Percentiles rank a stretch among this genome's conserved stretches.
Evolutionary conservation across 352 stramenopile genomes (phyloP).

Genomic region (Globisporangium middletonii): DNA sequence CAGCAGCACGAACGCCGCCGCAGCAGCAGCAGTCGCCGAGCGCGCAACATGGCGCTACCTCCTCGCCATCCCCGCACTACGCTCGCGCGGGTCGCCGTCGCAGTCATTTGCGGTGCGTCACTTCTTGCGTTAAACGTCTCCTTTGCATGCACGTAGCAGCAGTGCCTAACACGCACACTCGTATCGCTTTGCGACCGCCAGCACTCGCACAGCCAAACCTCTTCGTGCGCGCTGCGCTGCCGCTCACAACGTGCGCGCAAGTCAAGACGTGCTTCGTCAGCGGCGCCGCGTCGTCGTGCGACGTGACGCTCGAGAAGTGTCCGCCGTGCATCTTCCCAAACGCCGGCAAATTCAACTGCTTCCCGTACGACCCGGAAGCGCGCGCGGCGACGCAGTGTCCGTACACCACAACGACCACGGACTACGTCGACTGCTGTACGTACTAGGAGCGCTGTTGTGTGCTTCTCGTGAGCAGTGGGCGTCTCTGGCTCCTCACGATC

Average conservation of each 20-base stretch:
- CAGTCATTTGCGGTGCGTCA: neutral
- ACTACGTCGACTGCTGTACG: conserved; percentile 68
- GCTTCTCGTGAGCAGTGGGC: neutral
- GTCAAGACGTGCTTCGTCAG: conserved; percentile 7
- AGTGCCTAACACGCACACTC: neutral
- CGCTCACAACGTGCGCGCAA: conserved; percentile 5
- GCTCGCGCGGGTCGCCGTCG: conserved; percentile 1
- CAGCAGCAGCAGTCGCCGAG: neutral
- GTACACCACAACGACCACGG: conserved; percentile 36
- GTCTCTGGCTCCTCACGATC: no score
- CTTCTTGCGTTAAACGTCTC: neutral
- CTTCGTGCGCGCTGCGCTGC: neutral
- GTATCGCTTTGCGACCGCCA: neutral
- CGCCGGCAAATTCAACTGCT: conserved; percentile 48
- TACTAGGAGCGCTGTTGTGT: conserved; percentile 2
- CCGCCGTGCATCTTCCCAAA: conserved; percentile 62
- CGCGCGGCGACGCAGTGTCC: conserved; percentile 43
- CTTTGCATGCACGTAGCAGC: neutral
- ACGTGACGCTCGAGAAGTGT: conserved; percentile 18
- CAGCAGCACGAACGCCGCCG: neutral
- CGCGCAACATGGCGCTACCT: neutral
- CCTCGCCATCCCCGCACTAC: neutral
- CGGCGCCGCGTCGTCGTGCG: conserved; percentile 3
- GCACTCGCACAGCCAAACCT: neutral
- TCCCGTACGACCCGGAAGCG: conserved; percentile 47